phyloP scores from a whole-genome alignment of 1,284 basidiomycete species.

The Anthracocystis panici-leucophaei region DNA sequence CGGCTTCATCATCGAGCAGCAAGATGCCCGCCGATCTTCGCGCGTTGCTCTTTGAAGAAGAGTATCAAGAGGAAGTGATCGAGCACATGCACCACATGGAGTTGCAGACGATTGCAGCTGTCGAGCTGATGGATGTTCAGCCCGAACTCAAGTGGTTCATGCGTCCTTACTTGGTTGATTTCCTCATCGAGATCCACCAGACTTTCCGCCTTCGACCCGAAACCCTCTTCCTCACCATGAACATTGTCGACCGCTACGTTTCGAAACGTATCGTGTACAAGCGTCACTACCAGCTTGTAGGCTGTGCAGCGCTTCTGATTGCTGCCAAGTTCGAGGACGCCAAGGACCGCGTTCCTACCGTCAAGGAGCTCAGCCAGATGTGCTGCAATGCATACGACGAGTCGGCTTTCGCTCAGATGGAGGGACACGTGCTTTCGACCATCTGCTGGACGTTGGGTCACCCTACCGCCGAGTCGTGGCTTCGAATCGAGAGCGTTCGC shows the following conservation, averaged over 20 bases:
- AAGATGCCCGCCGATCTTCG: conserved; percentile 37
- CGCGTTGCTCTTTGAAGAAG: conserved; percentile 77
- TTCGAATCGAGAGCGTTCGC: conserved; percentile 75
- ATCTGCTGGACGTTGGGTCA: conserved; percentile 98
- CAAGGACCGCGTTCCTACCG: conserved; percentile 96
- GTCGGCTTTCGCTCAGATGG: conserved; percentile 81
- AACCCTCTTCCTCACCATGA: conserved; percentile 96
- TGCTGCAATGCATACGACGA: conserved; percentile 96
- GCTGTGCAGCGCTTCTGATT: conserved; percentile 97
- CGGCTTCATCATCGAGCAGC: conserved; percentile 21
- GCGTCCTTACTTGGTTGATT: conserved; percentile 99
- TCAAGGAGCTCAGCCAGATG: conserved; percentile 91
- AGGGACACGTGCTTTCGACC: conserved; percentile 93
- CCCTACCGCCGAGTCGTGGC: conserved; percentile 97
- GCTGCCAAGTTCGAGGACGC: conserved; percentile 99
- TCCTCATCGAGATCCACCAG: conserved; percentile 97
- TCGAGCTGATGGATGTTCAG: conserved; percentile 97
- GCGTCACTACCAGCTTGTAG: conserved; percentile 99
- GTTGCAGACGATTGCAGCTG: conserved; percentile 85
- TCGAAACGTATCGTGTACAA: conserved; percentile 98
- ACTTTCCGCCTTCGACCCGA: conserved; percentile 89
- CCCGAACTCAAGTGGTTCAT: conserved; percentile 88
- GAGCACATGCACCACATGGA: conserved; percentile 97
- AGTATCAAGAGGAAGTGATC: conserved; percentile 92
- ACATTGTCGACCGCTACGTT: conserved; percentile 98